phyloP scores from a whole-genome alignment of 2,329 filamentous ascomycete species.

The Xylariaceae sp. region DNA sequence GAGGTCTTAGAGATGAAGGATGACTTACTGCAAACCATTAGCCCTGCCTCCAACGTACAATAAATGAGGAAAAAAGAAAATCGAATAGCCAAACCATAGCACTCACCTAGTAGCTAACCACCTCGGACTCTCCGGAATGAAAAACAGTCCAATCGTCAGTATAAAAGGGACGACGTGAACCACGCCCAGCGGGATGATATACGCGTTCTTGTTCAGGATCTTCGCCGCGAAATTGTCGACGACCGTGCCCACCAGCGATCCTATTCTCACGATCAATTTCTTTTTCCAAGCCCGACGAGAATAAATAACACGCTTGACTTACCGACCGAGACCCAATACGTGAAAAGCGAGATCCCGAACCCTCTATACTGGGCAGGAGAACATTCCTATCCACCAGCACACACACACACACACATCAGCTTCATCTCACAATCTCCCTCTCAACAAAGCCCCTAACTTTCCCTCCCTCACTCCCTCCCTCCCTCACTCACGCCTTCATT shows the following conservation, averaged over 20 bases:
- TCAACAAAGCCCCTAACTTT: too few relatives aligned
- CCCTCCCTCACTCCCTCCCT: too few relatives aligned
- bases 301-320: constrained; percentile 21
- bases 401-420: too few relatives aligned
- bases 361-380: constrained; percentile 43
- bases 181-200: constrained; percentile 28
- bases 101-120: constrained; percentile 32
- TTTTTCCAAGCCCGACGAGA: neutral
- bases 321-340: constrained; percentile 44
- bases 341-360: constrained; percentile 42
- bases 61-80: neutral
- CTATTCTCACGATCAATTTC: constrained; percentile 28
- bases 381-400: constrained; percentile 33
- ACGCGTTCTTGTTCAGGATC: constrained; percentile 21
- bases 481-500: too few relatives aligned
- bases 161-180: constrained; percentile 34
- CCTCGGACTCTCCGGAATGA: constrained; percentile 38
- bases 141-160: constrained; percentile 33
- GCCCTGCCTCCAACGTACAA: neutral
- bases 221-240: constrained; percentile 44
- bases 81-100: neutral
- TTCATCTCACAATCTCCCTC: too few relatives aligned
- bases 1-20: neutral
- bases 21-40: constrained; percentile 10
- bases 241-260: constrained; percentile 43